Evolutionary conservation across 768 basidiomycete species (phyloP), one percentile per base, ranked within the genome.

Genomic region (Leucosporidium yakuticum): DNA sequence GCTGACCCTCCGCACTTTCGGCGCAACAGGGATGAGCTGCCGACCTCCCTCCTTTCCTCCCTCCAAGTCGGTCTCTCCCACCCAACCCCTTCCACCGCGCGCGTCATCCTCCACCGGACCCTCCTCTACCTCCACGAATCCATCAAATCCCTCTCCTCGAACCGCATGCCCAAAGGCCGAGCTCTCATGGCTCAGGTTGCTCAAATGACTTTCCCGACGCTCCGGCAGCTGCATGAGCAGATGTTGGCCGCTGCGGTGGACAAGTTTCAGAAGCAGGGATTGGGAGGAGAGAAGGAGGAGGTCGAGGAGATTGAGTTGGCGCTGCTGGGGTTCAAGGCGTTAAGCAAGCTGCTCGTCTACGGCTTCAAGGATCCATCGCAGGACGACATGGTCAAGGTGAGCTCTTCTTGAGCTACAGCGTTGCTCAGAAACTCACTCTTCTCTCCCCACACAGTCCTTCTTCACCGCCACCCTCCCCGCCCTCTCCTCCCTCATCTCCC

Each of bases 281-380:
- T 68, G 15, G 48, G 7, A 4, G 75, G 70, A 84, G 39, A 44
- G 39, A 73, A 65, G 69, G 73, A 71, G 77, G 75, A 80, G 74
- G 71, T 79, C 48, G 75, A 85, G 65, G 83, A 82, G 61, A 76
- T 89, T 49, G 80, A 79, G 73, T 71, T 89, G 21, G 84, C 84
- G 4, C 87, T 91, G 76, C 78, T 91, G 23, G 79, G 86, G 5
- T 90, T 87, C 81, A 92, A 94, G 77, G 86, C 84, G 72, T 79
- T 93, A 54, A 79, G 82, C 19, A 90, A 87, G 74, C 82, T 89
- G 77, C 83, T 84, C 15, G 71, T 83, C 36, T 93, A 80, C 27
- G 78, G 79, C 25, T 82, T 84, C 65, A 79, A 80, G 70, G 78
- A 81, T 54, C 87, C 86, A 85, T 88, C 85, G 74, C 64, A 81